Evolutionary conservation across 1,139 yeast genomes (phyloP).

Genomic region (Citeromyces hawaiiensis): DNA sequence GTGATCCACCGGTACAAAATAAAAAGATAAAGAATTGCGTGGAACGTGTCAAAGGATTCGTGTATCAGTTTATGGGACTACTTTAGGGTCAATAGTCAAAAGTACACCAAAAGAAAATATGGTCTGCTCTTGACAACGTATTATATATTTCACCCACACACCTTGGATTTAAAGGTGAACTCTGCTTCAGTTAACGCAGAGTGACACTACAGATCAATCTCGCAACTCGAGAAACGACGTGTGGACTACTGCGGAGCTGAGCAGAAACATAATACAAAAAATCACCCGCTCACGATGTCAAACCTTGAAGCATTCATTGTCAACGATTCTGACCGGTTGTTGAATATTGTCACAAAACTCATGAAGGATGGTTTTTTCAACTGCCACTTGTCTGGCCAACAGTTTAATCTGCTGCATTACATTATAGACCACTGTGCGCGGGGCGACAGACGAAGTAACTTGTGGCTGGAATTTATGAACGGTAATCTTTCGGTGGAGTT

Average conservation of each 20-base stretch:
- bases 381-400: conserved; percentile 48
- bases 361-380: conserved; percentile 32
- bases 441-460: conserved; percentile 11
- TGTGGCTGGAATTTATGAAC: conserved; percentile 39
- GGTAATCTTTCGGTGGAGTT: conserved; percentile 33
- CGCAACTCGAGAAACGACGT: neutral
- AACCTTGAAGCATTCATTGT: neutral
- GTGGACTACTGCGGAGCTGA: neutral
- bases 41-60: too few relatives aligned
- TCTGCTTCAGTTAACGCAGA: neutral
- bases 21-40: too few relatives aligned
- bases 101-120: too few relatives aligned
- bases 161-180: neutral
- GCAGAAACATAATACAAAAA: neutral
- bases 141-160: too few relatives aligned
- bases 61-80: too few relatives aligned
- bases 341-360: conserved; percentile 5
- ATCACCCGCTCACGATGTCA: neutral
- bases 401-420: conserved; percentile 35
- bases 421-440: conserved; percentile 18
- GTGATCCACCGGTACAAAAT: too few relatives aligned
- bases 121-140: too few relatives aligned
- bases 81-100: too few relatives aligned
- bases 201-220: neutral
- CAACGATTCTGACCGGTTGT: conserved; percentile 4